phyloP scores from a whole-genome alignment of 2,329 filamentous ascomycete genomes.

The Microsporum ferrugineum region DNA sequence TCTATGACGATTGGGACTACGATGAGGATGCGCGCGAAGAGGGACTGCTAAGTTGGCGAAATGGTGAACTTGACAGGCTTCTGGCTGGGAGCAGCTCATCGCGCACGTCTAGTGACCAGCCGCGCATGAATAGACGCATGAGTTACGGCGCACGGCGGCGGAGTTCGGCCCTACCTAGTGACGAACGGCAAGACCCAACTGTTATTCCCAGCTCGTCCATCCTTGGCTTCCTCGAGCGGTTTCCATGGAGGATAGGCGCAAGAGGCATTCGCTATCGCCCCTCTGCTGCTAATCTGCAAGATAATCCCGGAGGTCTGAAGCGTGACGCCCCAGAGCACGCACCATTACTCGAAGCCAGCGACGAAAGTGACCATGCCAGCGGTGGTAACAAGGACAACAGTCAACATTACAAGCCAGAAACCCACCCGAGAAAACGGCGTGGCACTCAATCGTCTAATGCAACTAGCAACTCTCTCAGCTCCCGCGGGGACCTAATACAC shows the following conservation, averaged over 20 bases:
- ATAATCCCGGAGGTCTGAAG: constrained; percentile 56
- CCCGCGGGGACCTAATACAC: constrained; percentile 78
- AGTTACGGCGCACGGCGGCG: constrained; percentile 60
- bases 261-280: constrained; percentile 74
- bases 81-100: constrained; percentile 51
- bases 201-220: constrained; percentile 82
- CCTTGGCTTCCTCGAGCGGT: constrained; percentile 68
- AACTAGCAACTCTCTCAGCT: constrained; percentile 76
- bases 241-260: constrained; percentile 77
- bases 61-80: constrained; percentile 75
- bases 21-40: constrained; percentile 41
- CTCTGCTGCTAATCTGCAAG: constrained; percentile 78
- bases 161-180: constrained; percentile 42
- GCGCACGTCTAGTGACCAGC: constrained; percentile 45
- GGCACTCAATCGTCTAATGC: constrained; percentile 67
- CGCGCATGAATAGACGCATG: constrained; percentile 67
- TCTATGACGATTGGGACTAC: constrained; percentile 93
- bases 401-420: background rate
- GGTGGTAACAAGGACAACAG: constrained; percentile 25
- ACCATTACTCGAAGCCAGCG: constrained; percentile 57
- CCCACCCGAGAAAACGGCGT: constrained; percentile 47
- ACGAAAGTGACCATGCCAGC: constrained; percentile 30
- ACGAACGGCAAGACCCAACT: constrained; percentile 57
- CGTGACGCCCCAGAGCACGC: constrained; percentile 46
- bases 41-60: constrained; percentile 63